phyloP scores from a whole-genome alignment of 176 grass and related monocot species.

The Rhynchospora breviuscula region DNA sequence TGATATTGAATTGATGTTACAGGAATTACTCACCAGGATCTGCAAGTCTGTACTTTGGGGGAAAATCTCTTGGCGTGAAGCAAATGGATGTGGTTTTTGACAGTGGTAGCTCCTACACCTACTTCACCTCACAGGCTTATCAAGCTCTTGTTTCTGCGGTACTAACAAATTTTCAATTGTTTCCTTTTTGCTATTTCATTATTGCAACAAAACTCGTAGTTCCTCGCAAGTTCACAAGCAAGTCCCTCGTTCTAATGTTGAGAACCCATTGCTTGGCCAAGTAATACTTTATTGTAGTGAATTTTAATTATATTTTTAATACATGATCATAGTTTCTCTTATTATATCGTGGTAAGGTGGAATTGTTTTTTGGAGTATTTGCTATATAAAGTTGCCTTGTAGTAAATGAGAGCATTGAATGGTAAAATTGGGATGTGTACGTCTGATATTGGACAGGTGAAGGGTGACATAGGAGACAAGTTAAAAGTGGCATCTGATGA shows the following conservation, averaged over 20 bases:
- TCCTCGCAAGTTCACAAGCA: background rate
- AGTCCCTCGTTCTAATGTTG: background rate
- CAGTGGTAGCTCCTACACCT: slow-evolving; percentile 86
- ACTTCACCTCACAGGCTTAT: slow-evolving; percentile 61
- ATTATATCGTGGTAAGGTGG: background rate
- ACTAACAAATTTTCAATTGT: slow-evolving; percentile 17
- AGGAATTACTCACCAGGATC: slow-evolving; percentile 94
- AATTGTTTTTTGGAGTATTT: background rate
- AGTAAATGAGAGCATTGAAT: slow-evolving; percentile 10
- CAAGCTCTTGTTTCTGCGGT: slow-evolving; percentile 78
- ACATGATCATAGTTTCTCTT: background rate
- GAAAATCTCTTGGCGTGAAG: slow-evolving; percentile 42
- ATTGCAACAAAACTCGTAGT: background rate
- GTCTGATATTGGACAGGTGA: slow-evolving; percentile 42
- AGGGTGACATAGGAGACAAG: slow-evolving; percentile 46
- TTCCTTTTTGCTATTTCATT: background rate
- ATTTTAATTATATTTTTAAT: background rate
- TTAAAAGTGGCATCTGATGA: slow-evolving; percentile 50
- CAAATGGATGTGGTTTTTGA: slow-evolving; percentile 83
- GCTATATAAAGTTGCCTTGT: background rate
- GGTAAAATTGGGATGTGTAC: slow-evolving; percentile 12
- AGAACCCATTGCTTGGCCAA: background rate
- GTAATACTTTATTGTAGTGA: background rate
- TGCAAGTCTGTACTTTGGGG: slow-evolving; percentile 51
- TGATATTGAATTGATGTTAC: slow-evolving; percentile 13